Percentiles rank a stretch among this genome's conserved stretches.
phyloP scores from a whole-genome alignment of 495 filamentous ascomycete species.

The Bathelium albidoporum region DNA sequence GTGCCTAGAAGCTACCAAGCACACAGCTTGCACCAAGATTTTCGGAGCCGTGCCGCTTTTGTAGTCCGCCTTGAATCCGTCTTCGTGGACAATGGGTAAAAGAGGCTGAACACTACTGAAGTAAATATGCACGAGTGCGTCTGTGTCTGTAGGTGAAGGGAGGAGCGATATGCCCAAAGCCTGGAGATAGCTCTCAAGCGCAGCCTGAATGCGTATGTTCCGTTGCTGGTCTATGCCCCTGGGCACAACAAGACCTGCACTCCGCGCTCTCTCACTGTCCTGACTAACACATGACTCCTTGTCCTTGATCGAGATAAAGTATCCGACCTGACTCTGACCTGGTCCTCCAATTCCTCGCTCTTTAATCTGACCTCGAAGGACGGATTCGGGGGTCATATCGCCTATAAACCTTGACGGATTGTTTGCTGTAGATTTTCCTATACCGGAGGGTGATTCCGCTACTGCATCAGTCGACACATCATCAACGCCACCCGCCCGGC shows the following conservation, averaged over 20 bases:
- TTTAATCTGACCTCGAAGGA: conserved; percentile 19
- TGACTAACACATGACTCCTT: conserved; percentile 9
- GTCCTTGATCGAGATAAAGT: conserved; percentile 16
- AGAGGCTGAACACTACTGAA: conserved; percentile 29
- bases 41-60: conserved; percentile 17
- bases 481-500: background rate
- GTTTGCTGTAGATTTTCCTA: conserved; percentile 11
- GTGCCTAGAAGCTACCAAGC: conserved; percentile 30
- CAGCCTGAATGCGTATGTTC: conserved; percentile 11
- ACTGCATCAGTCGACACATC: background rate
- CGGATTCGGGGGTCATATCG: conserved; percentile 25
- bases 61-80: conserved; percentile 20
- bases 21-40: conserved; percentile 28
- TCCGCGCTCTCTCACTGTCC: background rate
- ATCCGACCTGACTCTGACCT: conserved; percentile 15
- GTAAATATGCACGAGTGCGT: conserved; percentile 28
- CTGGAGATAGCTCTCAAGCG: conserved; percentile 21
- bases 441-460: conserved; percentile 13
- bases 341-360: conserved; percentile 14
- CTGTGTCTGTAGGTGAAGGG: conserved; percentile 14
- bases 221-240: conserved; percentile 6
- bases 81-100: conserved; percentile 26
- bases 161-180: conserved; percentile 20
- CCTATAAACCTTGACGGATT: conserved; percentile 22
- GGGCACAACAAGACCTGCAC: background rate